Base-by-base conservation (phyloP, 306 rosid species). In the Glycyrrhiza uralensis region DNA sequence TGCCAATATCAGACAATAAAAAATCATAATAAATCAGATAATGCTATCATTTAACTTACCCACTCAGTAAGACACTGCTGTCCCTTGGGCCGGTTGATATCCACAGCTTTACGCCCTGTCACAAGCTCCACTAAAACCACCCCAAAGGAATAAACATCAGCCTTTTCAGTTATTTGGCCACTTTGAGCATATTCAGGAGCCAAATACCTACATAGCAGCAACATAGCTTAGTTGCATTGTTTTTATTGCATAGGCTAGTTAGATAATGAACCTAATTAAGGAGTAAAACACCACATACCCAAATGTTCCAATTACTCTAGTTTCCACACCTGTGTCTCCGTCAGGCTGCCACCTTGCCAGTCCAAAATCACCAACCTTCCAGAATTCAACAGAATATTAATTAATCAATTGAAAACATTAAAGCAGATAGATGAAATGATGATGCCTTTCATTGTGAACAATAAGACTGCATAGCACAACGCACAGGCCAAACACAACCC, bases 321-420 rank as follows among this genome's bases (percentile, higher is more conserved):
- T 95, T 61, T 95, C 97, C 61, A 91, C 97, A 14, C 96, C 96
- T 0, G 87, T 83, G 70, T 89, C 99, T 50, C 97, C 97, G 54
- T 95, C 97, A 0, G 97, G 99, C 76, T 95, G 99, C 99, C 99
- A 95, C 84, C 99, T 89, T 54, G 99, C 99, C n/a, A 95, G 85
- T 59, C 99, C 99, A 78, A 95, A 95, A 84, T 95, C 99, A 41
- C 99, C 99, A 74, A 95, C 97, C 99, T 95, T 59, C 72, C 18
- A 79, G 46, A 79, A 58, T 77, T 71, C 12, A 38, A 71, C 15
- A 12, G 36, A 50, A 41, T n/a, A n/a, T 57, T 30, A 50, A 2
- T 51, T n/a, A 15, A 59, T 35, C 45, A 56, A 58, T 4, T 5
- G 22, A 68, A 26, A 73, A 15, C 5, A 24, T 60, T 51, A 24